Percentiles rank a stretch among this genome's conserved stretches.
These are phyloP conservation scores for Colletotrichum lupini DNA, from an alignment of 2,329 filamentous ascomycete species.

Conservation along the genomic window DNA sequence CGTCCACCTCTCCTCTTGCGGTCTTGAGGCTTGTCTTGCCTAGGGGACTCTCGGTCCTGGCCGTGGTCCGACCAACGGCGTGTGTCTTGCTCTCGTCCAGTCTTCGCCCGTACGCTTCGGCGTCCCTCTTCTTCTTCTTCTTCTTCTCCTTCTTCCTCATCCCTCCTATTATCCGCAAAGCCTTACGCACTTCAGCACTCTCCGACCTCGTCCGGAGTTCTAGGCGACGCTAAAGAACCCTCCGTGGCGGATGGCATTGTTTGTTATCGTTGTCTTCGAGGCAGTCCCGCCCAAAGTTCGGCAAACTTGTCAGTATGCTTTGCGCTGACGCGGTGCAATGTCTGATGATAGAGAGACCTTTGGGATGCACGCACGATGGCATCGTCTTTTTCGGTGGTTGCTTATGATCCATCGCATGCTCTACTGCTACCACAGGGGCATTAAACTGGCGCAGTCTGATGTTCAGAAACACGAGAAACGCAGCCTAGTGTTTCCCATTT, in stretches of 20 bases:
- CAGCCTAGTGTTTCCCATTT: constrained; percentile 35
- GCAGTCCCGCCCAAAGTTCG: constrained; percentile 1
- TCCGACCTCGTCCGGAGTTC: constrained; percentile 19
- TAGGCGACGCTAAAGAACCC: constrained; percentile 24
- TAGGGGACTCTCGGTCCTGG: constrained; percentile 19
- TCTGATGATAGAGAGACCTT: neutral
- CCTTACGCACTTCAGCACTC: neutral
- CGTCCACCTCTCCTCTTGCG: neutral
- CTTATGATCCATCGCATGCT: neutral
- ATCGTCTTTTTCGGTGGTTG: neutral
- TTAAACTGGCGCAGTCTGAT: constrained; percentile 29
- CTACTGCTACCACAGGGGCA: constrained; percentile 4
- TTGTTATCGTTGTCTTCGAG: neutral
- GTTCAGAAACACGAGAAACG: constrained; percentile 34
- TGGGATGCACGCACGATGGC: constrained; percentile 7
- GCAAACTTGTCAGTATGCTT: constrained; percentile 28
- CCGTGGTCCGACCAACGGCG: constrained; percentile 22
- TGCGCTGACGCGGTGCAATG: neutral
- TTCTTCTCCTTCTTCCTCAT: neutral
- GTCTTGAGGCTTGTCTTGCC: neutral
- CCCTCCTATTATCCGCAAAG: neutral
- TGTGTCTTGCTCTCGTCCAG: constrained; percentile 24
- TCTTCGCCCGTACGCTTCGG: constrained; percentile 19
- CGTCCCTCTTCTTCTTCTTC: neutral
- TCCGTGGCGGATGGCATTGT: neutral